Percentiles rank a stretch among this genome's conserved stretches.
Conservation (phyloP, 164 flowering plant species). For the grape (Vitis vinifera) region ASM3070453v1 NC_081810.1:8294001-8294500, state of each 20-base stretch:
- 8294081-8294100: constrained; percentile 5
- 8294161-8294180: constrained; percentile 25
- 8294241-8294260: constrained; percentile 38
- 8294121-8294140: constrained; percentile 38
- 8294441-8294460: constrained; percentile 33
- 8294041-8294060: constrained; percentile 44
- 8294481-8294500: constrained; percentile 28
- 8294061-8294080: constrained; percentile 28
- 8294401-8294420: constrained; percentile 35
- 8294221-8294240: constrained; percentile 34
- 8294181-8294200: constrained; percentile 33
- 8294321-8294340: constrained; percentile 40
- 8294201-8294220: constrained; percentile 45
- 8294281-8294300: constrained; percentile 31
- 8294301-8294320: constrained; percentile 38
- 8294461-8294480: constrained; percentile 31
- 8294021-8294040: constrained; percentile 47
- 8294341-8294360: constrained; percentile 27
- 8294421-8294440: constrained; percentile 31
- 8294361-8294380: constrained; percentile 40
- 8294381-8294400: constrained; percentile 55
- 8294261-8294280: constrained; percentile 43
- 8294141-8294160: background rate
- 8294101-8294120: constrained; percentile 28
- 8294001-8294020: constrained; percentile 38